Evolutionary conservation across 305 asterid species (phyloP).

Genomic region (Fraxinus nigra): DNA sequence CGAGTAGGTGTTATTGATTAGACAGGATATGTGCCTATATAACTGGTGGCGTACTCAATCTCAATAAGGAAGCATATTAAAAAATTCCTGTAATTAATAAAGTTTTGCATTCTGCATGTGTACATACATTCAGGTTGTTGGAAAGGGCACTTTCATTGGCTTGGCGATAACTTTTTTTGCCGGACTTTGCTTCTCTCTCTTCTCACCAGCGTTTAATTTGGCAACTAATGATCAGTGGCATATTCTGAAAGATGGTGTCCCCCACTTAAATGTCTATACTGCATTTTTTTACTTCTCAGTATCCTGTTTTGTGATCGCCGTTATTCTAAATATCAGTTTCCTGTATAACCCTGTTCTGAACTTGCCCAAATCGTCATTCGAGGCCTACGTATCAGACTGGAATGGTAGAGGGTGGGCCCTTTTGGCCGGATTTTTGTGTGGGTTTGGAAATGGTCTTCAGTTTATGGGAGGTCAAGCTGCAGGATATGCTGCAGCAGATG

Average conservation of each 20-base stretch:
- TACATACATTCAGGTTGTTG: constrained; percentile 36
- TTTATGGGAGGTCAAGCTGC: constrained; percentile 73
- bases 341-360: constrained; percentile 41
- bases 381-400: constrained; percentile 48
- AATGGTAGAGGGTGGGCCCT: constrained; percentile 61
- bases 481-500: constrained; percentile 68
- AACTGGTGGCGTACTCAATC: neutral
- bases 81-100: neutral
- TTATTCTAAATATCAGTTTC: constrained; percentile 41
- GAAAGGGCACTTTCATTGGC: constrained; percentile 47
- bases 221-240: constrained; percentile 68
- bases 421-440: constrained; percentile 54
- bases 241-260: constrained; percentile 41
- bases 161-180: constrained; percentile 46
- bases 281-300: constrained; percentile 56
- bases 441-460: constrained; percentile 64
- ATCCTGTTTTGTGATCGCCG: constrained; percentile 48
- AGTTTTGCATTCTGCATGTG: neutral
- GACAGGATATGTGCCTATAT: neutral
- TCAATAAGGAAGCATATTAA: neutral
- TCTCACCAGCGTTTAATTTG: constrained; percentile 56
- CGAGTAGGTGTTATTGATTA: neutral
- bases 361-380: constrained; percentile 42
- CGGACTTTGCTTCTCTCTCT: constrained; percentile 53
- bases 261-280: constrained; percentile 48